Percentiles rank a stretch among this genome's conserved stretches.
Conservation (phyloP, 2,329 filamentous ascomycete species). For the Neocatenulostroma microsporum region DNA sequence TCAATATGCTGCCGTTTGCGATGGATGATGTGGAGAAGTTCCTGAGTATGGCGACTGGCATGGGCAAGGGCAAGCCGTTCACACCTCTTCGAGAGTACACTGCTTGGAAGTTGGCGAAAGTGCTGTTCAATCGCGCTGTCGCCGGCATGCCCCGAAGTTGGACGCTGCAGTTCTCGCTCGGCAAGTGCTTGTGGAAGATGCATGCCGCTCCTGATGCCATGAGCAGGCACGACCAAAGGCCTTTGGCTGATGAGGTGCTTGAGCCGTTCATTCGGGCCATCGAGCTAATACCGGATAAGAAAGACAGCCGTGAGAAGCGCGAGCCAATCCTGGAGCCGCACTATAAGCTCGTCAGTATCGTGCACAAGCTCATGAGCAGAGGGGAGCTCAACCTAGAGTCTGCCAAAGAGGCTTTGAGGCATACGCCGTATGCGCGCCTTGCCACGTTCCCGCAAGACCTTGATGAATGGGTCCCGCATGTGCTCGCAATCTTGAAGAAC, state of each 20-base stretch:
- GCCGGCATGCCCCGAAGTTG: conserved; percentile 53
- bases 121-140: conserved; percentile 53
- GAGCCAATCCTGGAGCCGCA: conserved; percentile 86
- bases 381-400: conserved; percentile 35
- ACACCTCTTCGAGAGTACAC: conserved; percentile 51
- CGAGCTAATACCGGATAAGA: conserved; percentile 46
- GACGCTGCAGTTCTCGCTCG: conserved; percentile 61
- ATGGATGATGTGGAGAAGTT: conserved; percentile 55
- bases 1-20: conserved; percentile 59
- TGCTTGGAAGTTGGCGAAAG: conserved; percentile 58
- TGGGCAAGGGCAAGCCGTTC: conserved; percentile 53
- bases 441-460: conserved; percentile 40
- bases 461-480: conserved; percentile 53
- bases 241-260: conserved; percentile 43
- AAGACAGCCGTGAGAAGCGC: conserved; percentile 52
- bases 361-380: conserved; percentile 68
- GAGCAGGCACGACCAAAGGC: conserved; percentile 18
- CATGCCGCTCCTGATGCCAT: conserved; percentile 35
- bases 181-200: conserved; percentile 68
- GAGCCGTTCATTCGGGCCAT: conserved; percentile 53
- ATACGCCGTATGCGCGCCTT: conserved; percentile 50
- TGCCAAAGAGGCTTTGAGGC: conserved; percentile 43
- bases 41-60: conserved; percentile 43
- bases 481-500: conserved; percentile 53
- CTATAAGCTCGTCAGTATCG: conserved; percentile 76